Base-by-base conservation (phyloP, 371 early-diverging fungal species). In the Dinochytrium kinnereticum region DNA sequence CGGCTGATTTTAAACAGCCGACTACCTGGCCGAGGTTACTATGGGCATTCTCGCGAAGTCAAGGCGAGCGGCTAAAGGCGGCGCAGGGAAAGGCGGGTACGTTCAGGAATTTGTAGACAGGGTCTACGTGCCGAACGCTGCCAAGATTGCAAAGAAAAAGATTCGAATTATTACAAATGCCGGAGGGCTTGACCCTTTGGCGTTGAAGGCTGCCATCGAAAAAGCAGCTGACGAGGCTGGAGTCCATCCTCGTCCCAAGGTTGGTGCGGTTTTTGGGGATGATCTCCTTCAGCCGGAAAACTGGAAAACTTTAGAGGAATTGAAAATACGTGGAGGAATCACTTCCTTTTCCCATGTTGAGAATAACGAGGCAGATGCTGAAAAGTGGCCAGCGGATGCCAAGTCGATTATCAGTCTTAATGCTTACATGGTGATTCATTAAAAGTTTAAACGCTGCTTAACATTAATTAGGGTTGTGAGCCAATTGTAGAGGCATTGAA, bases 91-190 rank as follows among this genome's bases (percentile, higher is more conserved):
- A 83, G 92, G 90, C 34, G 87, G 87, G 0, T 91, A 86, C 76
- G 86, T 92, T 34, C 81, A 83, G 19, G 92, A 75, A 51, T 75
- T 75, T 53, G 72, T 76, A 28, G 72, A 71, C n/a, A 17, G 50
- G 26, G 76, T 76, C 21, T 76, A 71, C 31, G 31, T 30, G 28
- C n/a, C 69, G 87, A 64, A 89, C 87, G 72, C 72, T 24, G 30
- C 26, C 1, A 82, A 84, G 50, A 76, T 91, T 59, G 80, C 85
- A 33, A 86, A 86, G 72, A 85, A 88, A 59, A 86, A 87, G 30
- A 90, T 89, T 69, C 90, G 86, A 72, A 78, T 92, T 53, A 82
- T 92, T 71, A 92, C 92, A 31, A 92, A 92, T 55, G 92, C 92
- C 1, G 92, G 92, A 50, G 92, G 88, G 2, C 79, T 92, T 50